Evolutionary conservation across 2,329 filamentous ascomycete genomes (phyloP), one percentile per base, ranked within the genome.

Genomic region (Fusarium devonianum): DNA sequence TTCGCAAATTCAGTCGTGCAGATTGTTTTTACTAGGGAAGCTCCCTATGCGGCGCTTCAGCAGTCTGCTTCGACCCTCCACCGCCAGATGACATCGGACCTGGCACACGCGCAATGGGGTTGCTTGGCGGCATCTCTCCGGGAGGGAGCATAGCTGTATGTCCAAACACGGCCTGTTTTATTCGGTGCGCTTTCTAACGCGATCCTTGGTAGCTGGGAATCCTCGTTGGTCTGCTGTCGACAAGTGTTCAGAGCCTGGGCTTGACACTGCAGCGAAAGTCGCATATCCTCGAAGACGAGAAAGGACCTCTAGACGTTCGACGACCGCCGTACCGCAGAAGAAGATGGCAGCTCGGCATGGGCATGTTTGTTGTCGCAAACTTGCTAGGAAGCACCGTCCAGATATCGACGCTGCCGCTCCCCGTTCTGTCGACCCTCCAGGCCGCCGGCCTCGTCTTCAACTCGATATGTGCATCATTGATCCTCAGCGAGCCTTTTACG

Each of bases 381-480:
- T 81, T 99, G 46, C 81, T 97, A 45, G 94, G 94, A 51, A 97
- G 92, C 75, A 93, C 91, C 26, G 94, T 99, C 50, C 94, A 99
- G 74, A 97, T 99, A 69, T 97, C 94, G 21, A 97, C 93, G 1
- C 80, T 99, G 33, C 94, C 94, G 12, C 79, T 99, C 16, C 94
- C 94, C 14, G 92, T 99, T 5, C 83, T 99, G 23, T 97, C 93
- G 47, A 97, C 94, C 1, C 78, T 99, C 26, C 94, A 99, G 75
- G 93, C 93, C 13, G 96, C 93, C 4, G 94, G 94, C 33, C 81
- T 99, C 45, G 94, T 99, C 55, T 99, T 99, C 80, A 99, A 99
- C 78, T 96, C 93, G 48, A 91, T 97, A 72, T 96, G 95, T 79
- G 94, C 94, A 54, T 95, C 92, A 33, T 76, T 97, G 48, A 90